Evolutionary conservation across 176 grass and related monocot genomes (phyloP).

Genomic region (Pharus latifolius): DNA sequence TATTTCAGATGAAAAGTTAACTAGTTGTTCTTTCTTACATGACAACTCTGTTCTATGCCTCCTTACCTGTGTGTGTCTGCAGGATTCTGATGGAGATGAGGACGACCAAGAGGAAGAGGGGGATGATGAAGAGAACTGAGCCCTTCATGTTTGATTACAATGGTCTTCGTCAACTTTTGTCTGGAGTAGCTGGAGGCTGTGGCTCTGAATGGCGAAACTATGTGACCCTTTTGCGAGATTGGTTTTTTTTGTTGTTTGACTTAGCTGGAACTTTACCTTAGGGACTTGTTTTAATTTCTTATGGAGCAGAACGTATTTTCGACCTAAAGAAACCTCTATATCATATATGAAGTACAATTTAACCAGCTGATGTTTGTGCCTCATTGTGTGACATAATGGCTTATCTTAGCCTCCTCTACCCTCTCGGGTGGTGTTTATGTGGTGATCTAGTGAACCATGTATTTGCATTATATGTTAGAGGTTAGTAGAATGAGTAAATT

Average conservation of each 20-base stretch:
- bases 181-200: constrained; percentile 5
- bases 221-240: constrained; percentile 2
- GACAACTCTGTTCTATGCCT: not conserved
- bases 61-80: not conserved
- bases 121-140: constrained; percentile 37
- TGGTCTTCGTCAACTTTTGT: not conserved
- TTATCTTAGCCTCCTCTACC: not conserved
- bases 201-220: constrained; percentile 18
- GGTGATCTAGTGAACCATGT: no score
- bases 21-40: not conserved
- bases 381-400: not conserved
- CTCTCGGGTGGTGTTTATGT: no score
- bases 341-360: constrained; percentile 34
- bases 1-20: no score
- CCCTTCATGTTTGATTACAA: not conserved
- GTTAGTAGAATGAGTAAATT: no score
- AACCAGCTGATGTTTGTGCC: constrained; percentile 13
- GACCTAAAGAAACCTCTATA: constrained; percentile 29
- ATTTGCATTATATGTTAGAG: no score
- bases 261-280: constrained; percentile 40
- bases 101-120: constrained; percentile 34
- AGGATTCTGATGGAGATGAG: constrained; percentile 40
- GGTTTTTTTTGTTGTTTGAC: constrained; percentile 32
- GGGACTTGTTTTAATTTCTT: constrained; percentile 33
- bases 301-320: constrained; percentile 17